These are phyloP conservation scores for Pseudogymnoascus sp. DNA, from an alignment of 2,329 filamentous ascomycete species.

Conservation along the genomic window DNA sequence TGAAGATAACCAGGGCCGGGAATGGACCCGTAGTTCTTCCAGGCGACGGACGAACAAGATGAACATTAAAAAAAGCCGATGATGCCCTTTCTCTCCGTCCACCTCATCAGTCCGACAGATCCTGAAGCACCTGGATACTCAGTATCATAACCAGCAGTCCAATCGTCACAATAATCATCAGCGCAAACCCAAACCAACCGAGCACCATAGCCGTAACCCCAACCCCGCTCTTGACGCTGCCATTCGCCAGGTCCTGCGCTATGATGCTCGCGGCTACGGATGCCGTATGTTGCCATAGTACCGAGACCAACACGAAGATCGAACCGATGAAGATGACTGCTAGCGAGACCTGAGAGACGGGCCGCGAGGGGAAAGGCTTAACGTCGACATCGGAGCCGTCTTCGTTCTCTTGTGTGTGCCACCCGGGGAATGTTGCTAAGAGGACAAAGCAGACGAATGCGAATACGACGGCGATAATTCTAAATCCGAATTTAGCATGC, in stretches of 20 bases:
- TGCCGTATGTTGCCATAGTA: conserved; percentile 87
- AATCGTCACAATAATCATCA: conserved; percentile 92
- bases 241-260: conserved; percentile 85
- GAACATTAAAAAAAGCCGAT: not conserved
- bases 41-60: not conserved
- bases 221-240: conserved; percentile 75
- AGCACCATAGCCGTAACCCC: conserved; percentile 94
- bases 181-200: conserved; percentile 91
- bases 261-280: conserved; percentile 92
- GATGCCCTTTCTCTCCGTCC: not conserved
- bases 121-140: conserved; percentile 66
- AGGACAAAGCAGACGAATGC: conserved; percentile 93
- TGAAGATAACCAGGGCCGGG: not conserved
- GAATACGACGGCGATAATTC: conserved; percentile 95
- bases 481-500: conserved; percentile 30
- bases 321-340: conserved; percentile 79
- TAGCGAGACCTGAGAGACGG: conserved; percentile 85
- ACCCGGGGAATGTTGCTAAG: conserved; percentile 92
- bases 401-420: conserved; percentile 83
- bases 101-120: conserved; percentile 30
- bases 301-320: conserved; percentile 64
- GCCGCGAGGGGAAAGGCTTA: conserved; percentile 85
- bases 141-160: conserved; percentile 93
- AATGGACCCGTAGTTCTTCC: not conserved
- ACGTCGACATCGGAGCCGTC: conserved; percentile 79